Base-by-base conservation (phyloP, 768 basidiomycete genomes). In the Termitomyces sp. region DNA sequence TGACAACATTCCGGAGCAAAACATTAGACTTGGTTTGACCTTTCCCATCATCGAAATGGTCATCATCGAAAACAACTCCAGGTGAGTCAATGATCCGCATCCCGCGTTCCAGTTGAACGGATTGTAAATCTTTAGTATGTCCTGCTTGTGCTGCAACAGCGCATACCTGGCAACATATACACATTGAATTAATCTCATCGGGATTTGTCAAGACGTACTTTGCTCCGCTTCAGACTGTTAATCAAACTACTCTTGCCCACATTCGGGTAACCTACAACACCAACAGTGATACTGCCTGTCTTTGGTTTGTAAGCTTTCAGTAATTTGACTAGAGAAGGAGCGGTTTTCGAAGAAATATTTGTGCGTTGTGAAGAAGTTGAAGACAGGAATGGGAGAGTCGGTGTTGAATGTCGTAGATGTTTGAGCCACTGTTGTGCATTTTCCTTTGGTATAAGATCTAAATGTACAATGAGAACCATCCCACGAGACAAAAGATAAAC, bases 211-310 rank as follows among this genome's bases (percentile, higher is more conserved):
- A 26, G n/a, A 62, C 73, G 1, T 24, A 87, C 88, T 73, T 91
- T 94, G 59, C 85, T 83, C 37, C 93, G 75, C 71, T 94, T 94
- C 52, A 99, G 74, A 44, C 92, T 89, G 70, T 98, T 98, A 70
- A 99, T 94, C 57, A 98, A 68, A 65, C 87, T 90, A 56, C 92
- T 95, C 75, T 98, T 98, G 14, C 96, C 96, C 46, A 98, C 96
- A 70, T 98, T 98, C 1, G 96, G 96, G 72, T 94, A 96, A 1
- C 96, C 96, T 4, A 98, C 91, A 18, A 98, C 91, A 16, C 94
- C 94, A 50, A 96, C 82, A 0, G 92, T 94, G 51, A 92, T 77
- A 61, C 84, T 88, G 32, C 86, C 83, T 0, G 84, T 76, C 32
- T 76, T 84, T 1, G 86, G 87, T 61, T 86, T 89, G 69, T 89